Evolutionary conservation across 495 filamentous ascomycete species (phyloP).

Genomic region (Friedmanniomyces endolithicus): DNA sequence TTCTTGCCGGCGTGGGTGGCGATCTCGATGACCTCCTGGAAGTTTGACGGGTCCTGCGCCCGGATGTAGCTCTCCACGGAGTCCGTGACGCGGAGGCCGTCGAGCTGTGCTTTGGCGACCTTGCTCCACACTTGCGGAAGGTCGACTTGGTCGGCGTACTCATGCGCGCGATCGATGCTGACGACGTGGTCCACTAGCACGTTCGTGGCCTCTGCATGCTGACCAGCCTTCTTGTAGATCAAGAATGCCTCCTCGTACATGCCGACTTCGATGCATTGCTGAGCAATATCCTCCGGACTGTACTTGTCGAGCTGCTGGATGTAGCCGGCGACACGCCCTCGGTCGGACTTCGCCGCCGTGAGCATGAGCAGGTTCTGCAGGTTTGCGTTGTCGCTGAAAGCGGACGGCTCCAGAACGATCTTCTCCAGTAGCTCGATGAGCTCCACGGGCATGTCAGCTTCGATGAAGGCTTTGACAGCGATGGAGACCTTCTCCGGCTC

Average conservation of each 20-base stretch:
- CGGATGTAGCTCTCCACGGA: constrained; percentile 95
- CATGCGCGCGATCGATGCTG: constrained; percentile 94
- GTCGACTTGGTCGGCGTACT: constrained; percentile 92
- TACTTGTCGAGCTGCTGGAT: constrained; percentile 83
- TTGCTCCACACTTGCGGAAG: constrained; percentile 97
- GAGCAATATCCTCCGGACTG: constrained; percentile 81
- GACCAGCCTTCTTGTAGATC: constrained; percentile 94
- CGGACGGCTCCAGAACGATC: constrained; percentile 94
- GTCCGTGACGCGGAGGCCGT: constrained; percentile 86
- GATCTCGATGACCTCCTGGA: constrained; percentile 89
- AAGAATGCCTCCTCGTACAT: constrained; percentile 96
- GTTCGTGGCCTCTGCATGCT: constrained; percentile 72
- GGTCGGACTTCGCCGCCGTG: constrained; percentile 93
- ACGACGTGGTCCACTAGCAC: constrained; percentile 95
- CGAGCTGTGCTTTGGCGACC: constrained; percentile 95
- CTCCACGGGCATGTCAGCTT: constrained; percentile 79
- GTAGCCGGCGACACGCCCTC: constrained; percentile 90
- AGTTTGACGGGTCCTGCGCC: constrained; percentile 85
- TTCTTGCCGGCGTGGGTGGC: constrained; percentile 95
- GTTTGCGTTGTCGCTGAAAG: constrained; percentile 92
- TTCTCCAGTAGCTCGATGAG: constrained; percentile 97
- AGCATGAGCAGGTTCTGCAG: constrained; percentile 95
- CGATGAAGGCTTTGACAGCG: constrained; percentile 85
- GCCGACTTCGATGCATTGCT: constrained; percentile 86
- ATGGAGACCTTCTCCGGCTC: constrained; percentile 93